Conservation (phyloP, 225 moss, liverwort and hornwort genomes). For the Polytrichum commune region DNA sequence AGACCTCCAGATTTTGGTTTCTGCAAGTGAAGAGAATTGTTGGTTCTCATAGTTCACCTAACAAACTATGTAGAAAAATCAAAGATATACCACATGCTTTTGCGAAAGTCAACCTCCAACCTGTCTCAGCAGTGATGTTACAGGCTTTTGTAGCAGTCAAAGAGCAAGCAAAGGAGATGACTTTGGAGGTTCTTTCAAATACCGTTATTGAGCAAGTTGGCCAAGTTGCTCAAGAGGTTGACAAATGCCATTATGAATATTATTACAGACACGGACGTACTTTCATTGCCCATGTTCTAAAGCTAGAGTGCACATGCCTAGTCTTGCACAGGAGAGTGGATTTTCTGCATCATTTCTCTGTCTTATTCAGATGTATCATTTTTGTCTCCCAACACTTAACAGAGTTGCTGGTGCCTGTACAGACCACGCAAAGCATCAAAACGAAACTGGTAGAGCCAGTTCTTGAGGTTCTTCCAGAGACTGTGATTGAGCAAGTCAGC, state of each 20-base stretch:
- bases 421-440: conserved; percentile 22
- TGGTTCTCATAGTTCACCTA: no score
- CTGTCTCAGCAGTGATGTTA: conserved; percentile 4
- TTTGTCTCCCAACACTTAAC: no score
- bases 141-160: conserved; percentile 13
- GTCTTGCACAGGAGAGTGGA: no score
- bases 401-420: conserved; percentile 10
- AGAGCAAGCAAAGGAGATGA: conserved; percentile 27
- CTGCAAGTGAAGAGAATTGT: no score
- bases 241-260: conserved; percentile 16
- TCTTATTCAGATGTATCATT: no score
- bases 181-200: conserved; percentile 35
- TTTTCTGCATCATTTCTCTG: no score
- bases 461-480: conserved; percentile 40
- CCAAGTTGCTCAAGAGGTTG: conserved; percentile 38
- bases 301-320: no score
- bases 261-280: no score
- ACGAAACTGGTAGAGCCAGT: conserved; percentile 41
- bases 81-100: background rate
- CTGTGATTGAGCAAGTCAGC: conserved; percentile 50
- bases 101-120: background rate
- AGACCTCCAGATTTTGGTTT: no score
- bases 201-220: conserved; percentile 39
- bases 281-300: no score
- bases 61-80: no score